Base-by-base conservation (phyloP, 495 filamentous ascomycete species). In the Aspergillus diversus region DNA sequence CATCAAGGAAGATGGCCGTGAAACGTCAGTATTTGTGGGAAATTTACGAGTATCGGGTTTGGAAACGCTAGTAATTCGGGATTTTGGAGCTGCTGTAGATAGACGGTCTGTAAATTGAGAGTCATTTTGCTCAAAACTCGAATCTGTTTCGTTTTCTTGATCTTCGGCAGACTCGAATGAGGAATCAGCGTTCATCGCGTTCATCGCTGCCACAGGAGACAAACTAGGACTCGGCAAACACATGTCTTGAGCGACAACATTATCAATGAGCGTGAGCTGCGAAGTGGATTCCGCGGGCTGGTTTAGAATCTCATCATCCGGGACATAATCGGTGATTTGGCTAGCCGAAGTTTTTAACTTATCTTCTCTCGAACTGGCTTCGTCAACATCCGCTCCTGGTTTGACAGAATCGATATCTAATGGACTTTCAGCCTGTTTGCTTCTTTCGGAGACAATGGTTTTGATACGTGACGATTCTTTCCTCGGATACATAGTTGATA, bases 171-270 rank as follows among this genome's bases (percentile, higher is more conserved):
- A 78, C 8, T 80, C 77, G 35, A 81, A 79, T 0, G 77, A 80
- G 15, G 77, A 78, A 55, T 81, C 80, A 56, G 66, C 72, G 59
- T 81, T 76, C 52, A 83, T 64, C 4, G 87, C 76, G 67, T 89
- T 89, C 63, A 92, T 87, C 34, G 92, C 90, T 31, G 93, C 88
- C 39, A 96, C 94, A 2, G 95, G 95, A 17, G 96, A 98, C 51
- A 98, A 79, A 64, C 95, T 93, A 42, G 95, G 95, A 70, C 95
- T 98, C 35, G 96, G 96, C 54, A 99, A 80, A 72, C 92, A 97
- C 64, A 90, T 90, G 75, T 97, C 93, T 71, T 95, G 91, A 32
- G 86, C 86, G 33, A 87, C 86, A 2, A 87, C 87, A 69, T 88
- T 90, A 57, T 81, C 79, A 55, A 82, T 69, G 32, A 69, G 73